Base-by-base conservation (phyloP, 1,284 basidiomycete genomes). In the Hypsizygus ulmarius region DNA sequence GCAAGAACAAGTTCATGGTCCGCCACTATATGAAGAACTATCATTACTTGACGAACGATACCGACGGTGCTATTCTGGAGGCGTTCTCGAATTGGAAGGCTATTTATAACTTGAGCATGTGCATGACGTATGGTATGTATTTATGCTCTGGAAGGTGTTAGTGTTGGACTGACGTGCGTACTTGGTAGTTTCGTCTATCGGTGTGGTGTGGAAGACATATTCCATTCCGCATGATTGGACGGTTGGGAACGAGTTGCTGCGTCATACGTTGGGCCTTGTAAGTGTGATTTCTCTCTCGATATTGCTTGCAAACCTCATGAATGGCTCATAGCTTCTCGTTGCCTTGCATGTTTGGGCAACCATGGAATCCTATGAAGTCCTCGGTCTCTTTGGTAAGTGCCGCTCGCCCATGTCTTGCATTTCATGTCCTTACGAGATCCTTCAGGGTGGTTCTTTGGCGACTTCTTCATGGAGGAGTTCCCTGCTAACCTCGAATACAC, bases 401-500 rank as follows among this genome's bases (percentile, higher is more conserved):
- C 6, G 33, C 34, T 16, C 28, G 11, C 6, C n/a, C 50, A 21
- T n/a, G n/a, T 16, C 30, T 51, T 39, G 10, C n/a, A 12, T 7
- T 3, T 32, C 32, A 38, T 21, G 27, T 41, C 33, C 34, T 43
- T 8, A 29, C 52, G 15, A 51, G 49, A 27, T 46, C 21, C 33
- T 10, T 36, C 43, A 91, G 90, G 94, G 14, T 97, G 94, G 94
- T 93, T 96, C 70, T 97, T 95, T 60, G 93, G 93, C 16, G 96
- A 99, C 68, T 99, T 99, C 70, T 99, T 98, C 77, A 87, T 97
- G 64, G 85, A 93, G 58, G 90, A 93, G 58, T 96, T 93, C 65
- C 93, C 96, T 2, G 74, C 90, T 1, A 84, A 93, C 55, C 74
- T 98, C 6, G 92, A 95, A 53, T 98, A 98, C 66, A 96, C 93